Evolutionary conservation across 2,329 filamentous ascomycete genomes (phyloP).

Genomic region (Periconia sp.): DNA sequence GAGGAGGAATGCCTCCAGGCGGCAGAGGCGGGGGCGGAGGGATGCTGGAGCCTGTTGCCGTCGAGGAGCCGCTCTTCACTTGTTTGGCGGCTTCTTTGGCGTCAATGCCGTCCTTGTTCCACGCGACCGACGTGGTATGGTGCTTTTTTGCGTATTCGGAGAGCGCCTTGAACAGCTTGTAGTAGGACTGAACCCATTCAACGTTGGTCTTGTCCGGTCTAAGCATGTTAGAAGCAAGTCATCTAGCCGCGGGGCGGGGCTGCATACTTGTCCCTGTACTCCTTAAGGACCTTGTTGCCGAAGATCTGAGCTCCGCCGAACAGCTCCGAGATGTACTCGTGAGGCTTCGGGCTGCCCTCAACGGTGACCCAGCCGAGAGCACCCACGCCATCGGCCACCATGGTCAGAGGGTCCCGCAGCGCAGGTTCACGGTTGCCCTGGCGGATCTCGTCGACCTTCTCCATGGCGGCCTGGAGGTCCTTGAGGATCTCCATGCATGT

Average conservation of each 20-base stretch:
- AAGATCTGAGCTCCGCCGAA: slow-evolving; percentile 88
- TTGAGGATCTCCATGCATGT: slow-evolving; percentile 80
- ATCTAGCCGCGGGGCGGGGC: neutral
- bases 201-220: slow-evolving; percentile 75
- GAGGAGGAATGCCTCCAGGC: slow-evolving; percentile 65
- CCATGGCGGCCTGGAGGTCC: slow-evolving; percentile 83
- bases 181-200: slow-evolving; percentile 92
- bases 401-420: slow-evolving; percentile 80
- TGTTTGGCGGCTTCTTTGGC: slow-evolving; percentile 72
- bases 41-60: slow-evolving; percentile 66
- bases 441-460: slow-evolving; percentile 78
- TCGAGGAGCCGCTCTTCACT: slow-evolving; percentile 52
- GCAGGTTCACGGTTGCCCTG: slow-evolving; percentile 79
- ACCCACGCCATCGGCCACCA: slow-evolving; percentile 88
- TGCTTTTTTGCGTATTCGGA: slow-evolving; percentile 83
- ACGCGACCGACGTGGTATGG: slow-evolving; percentile 78
- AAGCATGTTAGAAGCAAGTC: slow-evolving; percentile 19
- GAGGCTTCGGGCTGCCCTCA: slow-evolving; percentile 70
- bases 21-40: slow-evolving; percentile 69
- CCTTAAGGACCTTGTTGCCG: slow-evolving; percentile 90
- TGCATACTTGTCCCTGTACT: slow-evolving; percentile 79
- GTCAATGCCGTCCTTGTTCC: slow-evolving; percentile 81
- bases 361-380: slow-evolving; percentile 90
- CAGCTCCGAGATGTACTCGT: slow-evolving; percentile 83
- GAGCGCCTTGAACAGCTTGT: slow-evolving; percentile 85